Evolutionary conservation across 768 basidiomycete species (phyloP), one percentile per base, ranked within the genome.

Genomic region (Trametes meyenii): DNA sequence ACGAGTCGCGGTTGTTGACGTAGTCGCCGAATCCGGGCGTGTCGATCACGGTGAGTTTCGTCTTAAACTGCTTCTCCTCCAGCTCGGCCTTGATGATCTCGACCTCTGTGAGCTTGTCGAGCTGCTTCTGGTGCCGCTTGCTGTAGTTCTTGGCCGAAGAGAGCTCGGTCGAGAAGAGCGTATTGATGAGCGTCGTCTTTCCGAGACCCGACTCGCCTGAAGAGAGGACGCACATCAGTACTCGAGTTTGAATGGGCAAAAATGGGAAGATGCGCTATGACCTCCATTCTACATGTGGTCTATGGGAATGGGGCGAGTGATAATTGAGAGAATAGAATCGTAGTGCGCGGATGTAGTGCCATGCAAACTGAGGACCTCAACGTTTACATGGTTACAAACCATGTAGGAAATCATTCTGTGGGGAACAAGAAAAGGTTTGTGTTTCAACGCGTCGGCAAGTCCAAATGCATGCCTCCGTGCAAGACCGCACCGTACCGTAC

Each of bases 1-100:
- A 99, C 19, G 94, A 96, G 76, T 98, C 97, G 58, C 94, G 87
- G 85, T 99, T 99, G 92, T 99, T 99, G 79, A 99, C 96, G 71
- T 98, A 98, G 89, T 99, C 97, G 39, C 97, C 97, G 65, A 98
- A 99, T 29, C 97, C 97, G 56, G 97, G 97, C 12, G 96, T 98
- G 77, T 99, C 97, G 66, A 99, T 96, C 73, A 98, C 97, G 17
- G 92, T 96, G 66, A 99, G 87, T 83, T 98, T 98, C 82, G 98
- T 96, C 77, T 95, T 96, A 87, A 98, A 98, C 73, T 94, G 91
- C 74, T 96, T 94, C 77, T 98, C 97, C 78, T 98, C 97, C 23
- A 99, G 86, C 79, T 98, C 96, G 14, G 96, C 97, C 82, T 99
- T 99, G 83, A 98, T 94, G 55, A 99, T 96, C 73, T 98, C 97